These are phyloP conservation scores for Floccularia luteovirens DNA, from an alignment of 768 basidiomycete genomes.

Conservation along the genomic window DNA sequence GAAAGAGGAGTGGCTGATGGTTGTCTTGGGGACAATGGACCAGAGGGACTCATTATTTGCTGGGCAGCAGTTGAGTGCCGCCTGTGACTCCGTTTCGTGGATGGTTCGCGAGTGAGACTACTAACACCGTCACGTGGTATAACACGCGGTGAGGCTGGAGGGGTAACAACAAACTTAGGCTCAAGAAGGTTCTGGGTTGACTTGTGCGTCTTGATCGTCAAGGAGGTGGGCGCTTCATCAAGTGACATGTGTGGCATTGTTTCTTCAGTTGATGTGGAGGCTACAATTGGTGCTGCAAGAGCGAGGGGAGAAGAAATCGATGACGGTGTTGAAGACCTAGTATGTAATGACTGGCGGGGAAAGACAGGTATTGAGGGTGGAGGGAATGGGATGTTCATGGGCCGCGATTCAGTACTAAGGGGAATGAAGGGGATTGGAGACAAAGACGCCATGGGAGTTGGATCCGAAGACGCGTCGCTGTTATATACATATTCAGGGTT, in stretches of 20 bases:
- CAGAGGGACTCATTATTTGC: constrained; percentile 50
- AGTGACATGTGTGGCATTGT: constrained; percentile 59
- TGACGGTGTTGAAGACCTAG: constrained; percentile 82
- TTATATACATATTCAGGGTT: constrained; percentile 59
- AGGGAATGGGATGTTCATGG: constrained; percentile 16
- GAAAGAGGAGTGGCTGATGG: constrained; percentile 70
- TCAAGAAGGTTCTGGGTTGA: constrained; percentile 59
- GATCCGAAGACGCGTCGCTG: constrained; percentile 42
- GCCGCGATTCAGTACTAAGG: constrained; percentile 11
- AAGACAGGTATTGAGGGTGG: constrained; percentile 19
- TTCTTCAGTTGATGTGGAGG: constrained; percentile 54
- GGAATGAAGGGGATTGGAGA: constrained; percentile 32
- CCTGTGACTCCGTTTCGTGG: constrained; percentile 51
- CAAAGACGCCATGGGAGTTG: constrained; percentile 61
- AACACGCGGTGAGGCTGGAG: constrained; percentile 69
- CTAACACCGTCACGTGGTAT: constrained; percentile 29
- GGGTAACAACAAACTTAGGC: constrained; percentile 63
- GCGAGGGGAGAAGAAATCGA: constrained; percentile 85
- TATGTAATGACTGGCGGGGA: constrained; percentile 47
- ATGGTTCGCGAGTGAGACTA: constrained; percentile 33
- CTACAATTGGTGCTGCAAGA: constrained; percentile 77
- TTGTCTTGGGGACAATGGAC: constrained; percentile 83
- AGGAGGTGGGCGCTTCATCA: constrained; percentile 35
- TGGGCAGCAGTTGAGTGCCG: constrained; percentile 72
- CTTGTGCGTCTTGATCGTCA: constrained; percentile 54